phyloP scores from a whole-genome alignment of 2,329 filamentous ascomycete species.

The Aspergillus fischeri region DNA sequence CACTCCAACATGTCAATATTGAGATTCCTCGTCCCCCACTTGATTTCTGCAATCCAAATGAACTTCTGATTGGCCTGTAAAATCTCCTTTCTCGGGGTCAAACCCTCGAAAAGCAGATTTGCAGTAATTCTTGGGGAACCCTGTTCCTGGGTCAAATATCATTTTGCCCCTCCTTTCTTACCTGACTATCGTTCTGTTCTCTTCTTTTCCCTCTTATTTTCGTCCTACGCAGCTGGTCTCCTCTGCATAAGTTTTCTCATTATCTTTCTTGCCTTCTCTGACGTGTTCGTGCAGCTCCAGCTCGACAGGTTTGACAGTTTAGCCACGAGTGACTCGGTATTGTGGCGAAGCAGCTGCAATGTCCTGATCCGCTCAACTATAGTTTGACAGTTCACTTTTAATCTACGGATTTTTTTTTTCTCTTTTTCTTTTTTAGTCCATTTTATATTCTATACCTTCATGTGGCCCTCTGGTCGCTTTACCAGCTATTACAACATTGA shows the following conservation, averaged over 20 bases:
- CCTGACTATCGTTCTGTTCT: slow-evolving; percentile 2
- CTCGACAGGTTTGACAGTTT: slow-evolving; percentile 14
- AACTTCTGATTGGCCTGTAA: background rate
- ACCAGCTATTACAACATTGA: slow-evolving; percentile 2
- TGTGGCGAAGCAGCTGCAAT: slow-evolving; percentile 39
- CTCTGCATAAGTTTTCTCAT: background rate
- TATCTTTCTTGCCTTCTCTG: slow-evolving; percentile 21
- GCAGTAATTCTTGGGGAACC: slow-evolving; percentile 6
- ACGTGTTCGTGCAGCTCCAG: slow-evolving; percentile 30
- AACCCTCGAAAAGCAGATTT: slow-evolving; percentile 21
- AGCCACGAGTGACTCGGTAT: slow-evolving; percentile 24
- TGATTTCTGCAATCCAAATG: slow-evolving; percentile 2
- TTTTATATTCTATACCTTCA: background rate
- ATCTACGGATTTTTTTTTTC: background rate
- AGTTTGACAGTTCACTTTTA: slow-evolving; percentile 7
- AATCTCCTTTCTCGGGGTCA: background rate
- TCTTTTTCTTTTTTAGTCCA: slow-evolving; percentile 1
- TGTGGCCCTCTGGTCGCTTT: background rate
- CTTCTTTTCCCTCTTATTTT: slow-evolving; percentile 6
- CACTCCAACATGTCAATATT: slow-evolving; percentile 16
- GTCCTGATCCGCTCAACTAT: slow-evolving; percentile 17
- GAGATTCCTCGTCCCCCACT: slow-evolving; percentile 11
- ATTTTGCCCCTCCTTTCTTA: background rate
- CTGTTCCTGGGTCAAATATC: slow-evolving; percentile 2
- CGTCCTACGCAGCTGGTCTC: slow-evolving; percentile 18